phyloP scores from a whole-genome alignment of 2,329 filamentous ascomycete species.

The Fusarium falciforme region DNA sequence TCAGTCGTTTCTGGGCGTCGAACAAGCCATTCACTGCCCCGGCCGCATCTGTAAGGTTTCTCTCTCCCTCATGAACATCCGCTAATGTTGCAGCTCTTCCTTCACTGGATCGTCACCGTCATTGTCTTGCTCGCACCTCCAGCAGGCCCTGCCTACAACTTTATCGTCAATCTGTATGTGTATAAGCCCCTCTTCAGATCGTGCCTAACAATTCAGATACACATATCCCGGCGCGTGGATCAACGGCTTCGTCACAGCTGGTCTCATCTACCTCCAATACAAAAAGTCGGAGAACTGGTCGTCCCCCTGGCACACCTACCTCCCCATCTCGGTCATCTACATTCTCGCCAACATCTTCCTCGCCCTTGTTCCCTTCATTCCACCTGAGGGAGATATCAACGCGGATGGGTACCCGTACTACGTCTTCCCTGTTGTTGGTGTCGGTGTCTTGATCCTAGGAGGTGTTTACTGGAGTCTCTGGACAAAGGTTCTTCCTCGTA shows the following conservation, averaged over 20 bases:
- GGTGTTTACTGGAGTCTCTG: conserved; percentile 64
- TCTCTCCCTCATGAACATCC: neutral
- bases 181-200: rapidly evolving
- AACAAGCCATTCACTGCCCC: conserved; percentile 76
- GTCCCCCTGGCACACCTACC: conserved; percentile 63
- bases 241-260: conserved; percentile 62
- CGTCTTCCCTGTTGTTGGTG: conserved; percentile 65
- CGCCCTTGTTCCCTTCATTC: conserved; percentile 65
- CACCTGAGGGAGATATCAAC: conserved; percentile 60
- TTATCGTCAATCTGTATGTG: conserved; percentile 65
- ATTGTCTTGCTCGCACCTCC: conserved; percentile 75
- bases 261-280: conserved; percentile 64
- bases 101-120: conserved; percentile 74
- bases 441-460: conserved; percentile 62
- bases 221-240: conserved; percentile 67
- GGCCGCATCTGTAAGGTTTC: conserved; percentile 58
- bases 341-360: conserved; percentile 64
- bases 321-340: conserved; percentile 61
- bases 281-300: conserved; percentile 63
- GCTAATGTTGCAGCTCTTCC: conserved; percentile 58
- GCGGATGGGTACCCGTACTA: conserved; percentile 66
- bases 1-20: conserved; percentile 74
- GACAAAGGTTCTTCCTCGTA: conserved; percentile 61
- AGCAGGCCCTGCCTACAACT: conserved; percentile 76
- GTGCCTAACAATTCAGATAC: conserved; percentile 45